phyloP scores from a whole-genome alignment of 2,329 filamentous ascomycete species.

The Paecilomyces niveus region DNA sequence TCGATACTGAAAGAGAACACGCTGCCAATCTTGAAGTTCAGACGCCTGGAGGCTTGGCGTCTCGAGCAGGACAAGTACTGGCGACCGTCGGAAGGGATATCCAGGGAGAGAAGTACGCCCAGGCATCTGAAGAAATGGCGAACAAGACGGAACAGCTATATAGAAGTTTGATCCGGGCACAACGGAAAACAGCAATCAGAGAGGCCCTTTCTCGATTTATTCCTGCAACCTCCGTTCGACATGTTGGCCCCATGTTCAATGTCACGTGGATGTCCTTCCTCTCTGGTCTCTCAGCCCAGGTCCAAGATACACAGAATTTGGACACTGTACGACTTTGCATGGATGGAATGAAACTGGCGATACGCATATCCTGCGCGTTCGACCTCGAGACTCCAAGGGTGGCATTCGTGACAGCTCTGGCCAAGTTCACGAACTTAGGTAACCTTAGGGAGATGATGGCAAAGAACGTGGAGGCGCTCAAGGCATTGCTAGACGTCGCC shows the following conservation, averaged over 20 bases:
- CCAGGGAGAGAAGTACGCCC: conserved; percentile 85
- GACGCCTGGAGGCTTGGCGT: conserved; percentile 63
- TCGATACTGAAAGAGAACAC: conserved; percentile 84
- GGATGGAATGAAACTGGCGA: conserved; percentile 90
- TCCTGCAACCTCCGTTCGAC: conserved; percentile 84
- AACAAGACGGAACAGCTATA: conserved; percentile 78
- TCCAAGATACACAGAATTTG: conserved; percentile 87
- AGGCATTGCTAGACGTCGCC: conserved; percentile 83
- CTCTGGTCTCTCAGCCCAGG: conserved; percentile 85
- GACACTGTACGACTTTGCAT: conserved; percentile 89
- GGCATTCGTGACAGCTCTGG: conserved; percentile 87
- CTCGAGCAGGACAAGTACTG: conserved; percentile 78
- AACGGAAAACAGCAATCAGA: conserved; percentile 71
- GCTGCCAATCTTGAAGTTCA: conserved; percentile 70
- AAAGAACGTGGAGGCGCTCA: conserved; percentile 93
- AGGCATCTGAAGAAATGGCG: conserved; percentile 92
- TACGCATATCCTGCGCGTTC: conserved; percentile 87
- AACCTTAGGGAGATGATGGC: conserved; percentile 92
- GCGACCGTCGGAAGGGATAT: conserved; percentile 88
- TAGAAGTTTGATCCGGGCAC: conserved; percentile 84
- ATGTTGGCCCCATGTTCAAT: conserved; percentile 97
- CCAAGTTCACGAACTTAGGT: conserved; percentile 91
- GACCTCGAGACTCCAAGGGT: conserved; percentile 88
- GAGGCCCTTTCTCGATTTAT: conserved; percentile 68
- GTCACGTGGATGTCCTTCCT: conserved; percentile 99